Evolutionary conservation across 2,329 filamentous ascomycete genomes (phyloP).

Genomic region (Hortaea werneckii): DNA sequence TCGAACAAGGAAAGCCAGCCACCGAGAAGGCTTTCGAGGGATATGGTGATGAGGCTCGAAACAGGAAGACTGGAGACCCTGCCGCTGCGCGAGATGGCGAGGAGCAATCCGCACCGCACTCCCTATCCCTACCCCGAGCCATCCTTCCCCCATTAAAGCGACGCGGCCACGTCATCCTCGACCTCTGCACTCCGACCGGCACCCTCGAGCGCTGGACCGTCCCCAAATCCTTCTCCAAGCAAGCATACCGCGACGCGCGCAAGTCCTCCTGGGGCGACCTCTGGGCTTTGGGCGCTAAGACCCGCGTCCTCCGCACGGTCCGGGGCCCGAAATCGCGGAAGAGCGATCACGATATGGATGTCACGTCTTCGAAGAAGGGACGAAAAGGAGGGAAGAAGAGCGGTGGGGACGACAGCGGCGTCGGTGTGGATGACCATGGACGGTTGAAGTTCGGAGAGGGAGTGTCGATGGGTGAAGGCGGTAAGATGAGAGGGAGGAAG

Average conservation of each 20-base stretch:
- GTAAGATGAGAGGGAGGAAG: conserved; percentile 5
- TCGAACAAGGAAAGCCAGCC: conserved; percentile 29
- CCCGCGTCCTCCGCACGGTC: conserved; percentile 55
- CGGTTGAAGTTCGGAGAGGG: conserved; percentile 1
- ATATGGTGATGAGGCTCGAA: conserved; percentile 37
- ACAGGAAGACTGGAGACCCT: background rate
- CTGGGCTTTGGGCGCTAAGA: conserved; percentile 93
- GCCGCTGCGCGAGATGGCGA: background rate
- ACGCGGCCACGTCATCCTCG: conserved; percentile 76
- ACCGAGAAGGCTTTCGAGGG: conserved; percentile 61
- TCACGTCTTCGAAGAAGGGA: background rate
- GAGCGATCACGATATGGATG: background rate
- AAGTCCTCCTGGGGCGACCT: conserved; percentile 88
- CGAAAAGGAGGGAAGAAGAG: background rate
- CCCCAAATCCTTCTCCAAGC: conserved; percentile 66
- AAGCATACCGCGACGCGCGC: conserved; percentile 83
- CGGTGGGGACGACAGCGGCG: conserved; percentile 2
- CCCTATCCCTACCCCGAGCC: conserved; percentile 65
- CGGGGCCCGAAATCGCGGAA: conserved; percentile 1
- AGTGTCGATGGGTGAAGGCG: conserved; percentile 19
- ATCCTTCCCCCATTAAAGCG: conserved; percentile 78
- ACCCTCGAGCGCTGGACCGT: conserved; percentile 90
- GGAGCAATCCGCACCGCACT: conserved; percentile 13
- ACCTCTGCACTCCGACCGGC: conserved; percentile 79
- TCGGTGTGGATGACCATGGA: conserved; percentile 14